Conservation (phyloP, 139 green algal species). For the Pseudopediastrum boryanum region DNA sequence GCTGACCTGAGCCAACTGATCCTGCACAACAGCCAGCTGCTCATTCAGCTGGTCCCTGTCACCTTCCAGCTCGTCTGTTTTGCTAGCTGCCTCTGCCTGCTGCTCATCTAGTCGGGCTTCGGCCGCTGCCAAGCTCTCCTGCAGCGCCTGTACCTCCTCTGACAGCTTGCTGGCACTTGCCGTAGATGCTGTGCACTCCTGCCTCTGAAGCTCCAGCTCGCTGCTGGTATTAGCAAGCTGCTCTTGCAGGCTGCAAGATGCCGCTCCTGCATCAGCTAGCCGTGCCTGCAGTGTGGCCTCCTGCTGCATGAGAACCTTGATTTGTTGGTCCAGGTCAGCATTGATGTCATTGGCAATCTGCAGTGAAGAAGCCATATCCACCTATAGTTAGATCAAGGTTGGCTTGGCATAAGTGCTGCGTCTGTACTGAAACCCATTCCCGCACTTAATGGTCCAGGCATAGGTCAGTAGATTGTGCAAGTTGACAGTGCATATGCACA, state of each 20-base stretch:
- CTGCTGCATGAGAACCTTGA: conserved; percentile 24
- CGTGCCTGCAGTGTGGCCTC: neutral
- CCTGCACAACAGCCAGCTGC: neutral
- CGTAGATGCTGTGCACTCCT: too few relatives aligned
- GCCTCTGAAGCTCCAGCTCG: too few relatives aligned
- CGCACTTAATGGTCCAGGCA: too few relatives aligned
- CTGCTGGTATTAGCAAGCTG: too few relatives aligned
- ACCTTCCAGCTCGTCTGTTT: neutral
- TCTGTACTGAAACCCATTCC: too few relatives aligned
- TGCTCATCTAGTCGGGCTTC: conserved; percentile 4
- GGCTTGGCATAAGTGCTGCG: too few relatives aligned
- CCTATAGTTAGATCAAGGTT: too few relatives aligned
- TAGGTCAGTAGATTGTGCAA: too few relatives aligned
- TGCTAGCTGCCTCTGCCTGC: conserved; percentile 13
- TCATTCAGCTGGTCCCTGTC: conserved; percentile 29
- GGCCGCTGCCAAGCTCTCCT: conserved; percentile 35
- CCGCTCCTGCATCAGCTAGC: conserved; percentile 24
- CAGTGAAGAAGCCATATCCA: too few relatives aligned
- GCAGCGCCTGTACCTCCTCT: conserved; percentile 49
- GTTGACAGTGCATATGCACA: too few relatives aligned
- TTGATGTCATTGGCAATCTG: conserved; percentile 6
- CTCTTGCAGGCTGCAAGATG: conserved; percentile 33
- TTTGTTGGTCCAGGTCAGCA: conserved; percentile 6
- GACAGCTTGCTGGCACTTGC: conserved; percentile 40
- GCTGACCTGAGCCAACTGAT: conserved; percentile 14